Percentiles rank a stretch among this genome's conserved stretches.
Evolutionary conservation across 1,139 yeast species (phyloP).

Genomic region (Arxiozyma heterogenica): DNA sequence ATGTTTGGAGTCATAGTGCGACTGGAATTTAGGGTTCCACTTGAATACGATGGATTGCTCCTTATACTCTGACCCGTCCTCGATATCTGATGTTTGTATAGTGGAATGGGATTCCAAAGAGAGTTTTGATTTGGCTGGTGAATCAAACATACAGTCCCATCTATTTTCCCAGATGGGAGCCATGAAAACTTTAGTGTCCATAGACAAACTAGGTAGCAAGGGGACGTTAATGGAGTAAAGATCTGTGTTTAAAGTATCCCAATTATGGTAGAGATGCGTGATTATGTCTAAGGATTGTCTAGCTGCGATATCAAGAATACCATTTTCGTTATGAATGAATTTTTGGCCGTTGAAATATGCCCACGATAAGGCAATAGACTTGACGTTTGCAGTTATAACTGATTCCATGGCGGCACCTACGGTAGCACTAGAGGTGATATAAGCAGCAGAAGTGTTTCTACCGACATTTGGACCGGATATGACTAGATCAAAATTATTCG

Average conservation of each 20-base stretch:
- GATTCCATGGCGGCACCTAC: constrained; percentile 98
- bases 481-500: constrained; percentile 63
- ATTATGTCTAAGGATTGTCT: constrained; percentile 55
- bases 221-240: constrained; percentile 83
- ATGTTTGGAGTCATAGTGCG: constrained; percentile 41
- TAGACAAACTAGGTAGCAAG: constrained; percentile 42
- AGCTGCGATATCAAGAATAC: constrained; percentile 57
- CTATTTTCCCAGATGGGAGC: constrained; percentile 71
- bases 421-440: constrained; percentile 89
- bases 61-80: constrained; percentile 34
- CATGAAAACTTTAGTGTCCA: constrained; percentile 51
- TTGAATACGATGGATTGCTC: constrained; percentile 40
- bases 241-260: constrained; percentile 48
- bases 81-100: constrained; percentile 32
- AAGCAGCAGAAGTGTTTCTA: constrained; percentile 82
- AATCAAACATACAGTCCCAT: constrained; percentile 62
- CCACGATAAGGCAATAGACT: constrained; percentile 73
- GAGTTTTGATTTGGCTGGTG: constrained; percentile 11
- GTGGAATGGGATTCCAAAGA: neutral
- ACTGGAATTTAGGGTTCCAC: constrained; percentile 79
- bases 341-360: constrained; percentile 47
- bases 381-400: constrained; percentile 58
- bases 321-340: constrained; percentile 39
- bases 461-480: constrained; percentile 95
- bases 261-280: constrained; percentile 46